Base-by-base conservation (phyloP, 345 rosid species). In the Linum usitatissimum region DNA sequence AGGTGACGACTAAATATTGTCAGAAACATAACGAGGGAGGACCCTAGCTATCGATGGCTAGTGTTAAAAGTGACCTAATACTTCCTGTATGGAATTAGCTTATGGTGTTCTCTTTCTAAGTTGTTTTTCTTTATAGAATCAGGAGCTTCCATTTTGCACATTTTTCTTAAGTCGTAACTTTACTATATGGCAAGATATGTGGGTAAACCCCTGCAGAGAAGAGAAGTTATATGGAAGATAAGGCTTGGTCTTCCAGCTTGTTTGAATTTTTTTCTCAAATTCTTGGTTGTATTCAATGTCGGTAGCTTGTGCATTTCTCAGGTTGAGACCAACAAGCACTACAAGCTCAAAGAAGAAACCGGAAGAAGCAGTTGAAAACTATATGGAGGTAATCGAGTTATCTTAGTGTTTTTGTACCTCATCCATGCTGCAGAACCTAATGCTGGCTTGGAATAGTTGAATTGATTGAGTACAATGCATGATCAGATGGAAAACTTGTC, bases 311-410 rank as follows among this genome's bases (percentile, higher is more conserved):
- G 17, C 61, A 62, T 61, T 55, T 34, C 56, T 56, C 84, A 93
- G 96, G 77, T 75, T 93, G 77, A 80, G 79, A 68, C 90, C 84
- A 61, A 78, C 90, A 6, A 61, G 66, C 39, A 62, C 76, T 56
- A 67, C 77, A 64, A 75, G 75, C 38, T 75, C 79, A 39, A 84
- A 73, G 76, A 84, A 64, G 85, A 92, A 81, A 74, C 86, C 76
- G 45, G 96, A 79, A 54, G 79, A 71, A 71, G 76, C 65, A 57
- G 54, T 63, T 58, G 80, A 75, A 64, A 77, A 66, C 31, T 63
- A 51, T 69, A 54, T 56, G 63, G 81, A 90, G 96, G 97, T 93
- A 76, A 12, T 10, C 17, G 17, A 45, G 51, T 45, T 10, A 45
- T 45, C 10, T 4, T 45, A 45, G 51, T 13, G 3, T 45, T 45